phyloP scores from a whole-genome alignment of 345 rosid genomes.

The Salix suchowensis region DNA sequence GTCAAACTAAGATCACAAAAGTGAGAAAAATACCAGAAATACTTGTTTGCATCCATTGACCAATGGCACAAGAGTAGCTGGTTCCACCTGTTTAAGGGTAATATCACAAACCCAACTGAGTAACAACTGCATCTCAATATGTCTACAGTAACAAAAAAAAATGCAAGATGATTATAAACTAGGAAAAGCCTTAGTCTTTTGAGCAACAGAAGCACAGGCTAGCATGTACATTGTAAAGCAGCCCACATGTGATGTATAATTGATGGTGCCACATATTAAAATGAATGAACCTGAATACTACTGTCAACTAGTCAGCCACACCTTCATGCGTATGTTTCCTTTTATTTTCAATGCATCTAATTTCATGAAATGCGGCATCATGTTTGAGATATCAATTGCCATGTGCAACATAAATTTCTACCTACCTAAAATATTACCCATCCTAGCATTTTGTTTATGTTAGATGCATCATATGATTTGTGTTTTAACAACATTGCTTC shows the following conservation, averaged over 20 bases:
- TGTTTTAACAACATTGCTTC: not conserved
- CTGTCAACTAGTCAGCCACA: not conserved
- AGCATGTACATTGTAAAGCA: not conserved
- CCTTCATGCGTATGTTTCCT: not conserved
- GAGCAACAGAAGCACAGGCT: not conserved
- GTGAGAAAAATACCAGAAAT: slow-evolving; percentile 57
- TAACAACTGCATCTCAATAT: not conserved
- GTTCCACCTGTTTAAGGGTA: slow-evolving; percentile 62
- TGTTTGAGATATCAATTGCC: not conserved
- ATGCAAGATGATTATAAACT: not conserved
- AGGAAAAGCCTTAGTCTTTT: not conserved
- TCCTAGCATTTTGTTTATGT: not conserved
- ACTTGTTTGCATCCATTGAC: slow-evolving; percentile 96
- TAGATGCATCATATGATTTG: not conserved
- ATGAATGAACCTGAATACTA: not conserved
- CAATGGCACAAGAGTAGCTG: slow-evolving; percentile 94
- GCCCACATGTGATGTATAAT: not conserved
- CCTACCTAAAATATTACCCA: not conserved
- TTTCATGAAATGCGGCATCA: not conserved
- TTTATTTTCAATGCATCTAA: not conserved
- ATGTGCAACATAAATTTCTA: not conserved
- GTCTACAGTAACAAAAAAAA: not conserved
- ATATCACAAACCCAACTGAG: not conserved
- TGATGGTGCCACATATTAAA: not conserved
- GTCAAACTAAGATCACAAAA: not conserved